These are phyloP conservation scores for Alternaria solani DNA, from an alignment of 2,329 filamentous ascomycete genomes.

Conservation along the genomic window DNA sequence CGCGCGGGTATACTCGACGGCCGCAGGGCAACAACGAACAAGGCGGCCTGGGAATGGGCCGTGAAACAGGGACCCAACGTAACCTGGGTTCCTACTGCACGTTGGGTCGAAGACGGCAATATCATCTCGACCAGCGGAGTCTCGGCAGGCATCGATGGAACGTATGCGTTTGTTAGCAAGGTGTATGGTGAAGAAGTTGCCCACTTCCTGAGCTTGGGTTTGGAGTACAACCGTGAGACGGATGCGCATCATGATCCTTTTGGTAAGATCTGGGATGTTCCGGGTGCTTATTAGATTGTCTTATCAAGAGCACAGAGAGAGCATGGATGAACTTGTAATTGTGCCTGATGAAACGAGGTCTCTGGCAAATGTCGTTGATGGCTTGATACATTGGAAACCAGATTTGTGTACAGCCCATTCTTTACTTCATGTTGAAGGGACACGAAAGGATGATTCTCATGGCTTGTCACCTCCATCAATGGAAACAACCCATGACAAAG, in stretches of 20 bases:
- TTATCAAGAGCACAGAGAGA: background rate
- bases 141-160: constrained; percentile 68
- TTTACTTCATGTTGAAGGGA: too few relatives aligned
- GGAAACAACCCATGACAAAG: too few relatives aligned
- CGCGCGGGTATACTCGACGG: constrained; percentile 68
- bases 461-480: too few relatives aligned
- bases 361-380: background rate
- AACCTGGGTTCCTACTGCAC: constrained; percentile 63
- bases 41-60: constrained; percentile 61
- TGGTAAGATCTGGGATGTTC: constrained; percentile 48
- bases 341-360: background rate
- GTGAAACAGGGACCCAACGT: constrained; percentile 58
- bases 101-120: constrained; percentile 72
- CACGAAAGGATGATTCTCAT: too few relatives aligned
- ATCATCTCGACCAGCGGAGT: constrained; percentile 71
- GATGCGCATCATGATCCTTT: constrained; percentile 65
- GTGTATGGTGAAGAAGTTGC: constrained; percentile 64
- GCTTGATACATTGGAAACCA: background rate
- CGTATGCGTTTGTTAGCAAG: constrained; percentile 62
- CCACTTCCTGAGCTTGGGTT: constrained; percentile 54
- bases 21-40: constrained; percentile 71
- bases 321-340: background rate
- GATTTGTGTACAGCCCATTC: background rate
- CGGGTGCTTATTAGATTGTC: constrained; percentile 4
- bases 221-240: constrained; percentile 65